Base-by-base conservation (phyloP, 2,329 filamentous ascomycete species). In the Mariannaea sp. region DNA sequence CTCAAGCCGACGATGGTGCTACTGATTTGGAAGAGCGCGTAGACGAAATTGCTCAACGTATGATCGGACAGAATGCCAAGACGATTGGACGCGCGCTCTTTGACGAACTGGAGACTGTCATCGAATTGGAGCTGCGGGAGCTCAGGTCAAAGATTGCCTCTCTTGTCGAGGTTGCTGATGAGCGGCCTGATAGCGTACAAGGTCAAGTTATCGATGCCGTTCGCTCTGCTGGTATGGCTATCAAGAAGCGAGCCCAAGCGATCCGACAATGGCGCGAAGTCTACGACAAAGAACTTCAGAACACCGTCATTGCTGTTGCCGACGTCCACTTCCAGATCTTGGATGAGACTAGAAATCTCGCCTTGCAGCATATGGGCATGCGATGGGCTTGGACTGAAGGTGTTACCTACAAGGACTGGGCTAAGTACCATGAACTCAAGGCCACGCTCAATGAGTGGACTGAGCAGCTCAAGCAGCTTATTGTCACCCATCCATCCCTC, bases 341-440 rank as follows among this genome's bases (percentile, higher is more conserved):
- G 26, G 89, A 93, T 59, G 84, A 85, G 66, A 92, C 94, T 55
- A 85, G 90, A 35, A 88, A 92, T 64, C 79, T 96, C 29, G 90
- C 92, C 5, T 80, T 97, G 27, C 90, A 96, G 69, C 90, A 95
- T 70, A 91, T 97, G 48, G 92, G 92, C 51, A 93, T 95, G 85
- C 84, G 83, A 67, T 99, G 94, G 92, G 92, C 93, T 10, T 96
- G 90, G 87, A 94, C 92, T 75, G 92, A 97, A 53, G 91, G 91
- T 26, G 84, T 99, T 56, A 96, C 93, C 1, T 97, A 99, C 79
- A 92, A 95, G 71, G 92, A 99, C 71, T 99, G 94, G 94, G 85
- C 88, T 55, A 94, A 93, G 70, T 99, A 96, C 68, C 92, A 97
- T 70, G 85, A 89, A 55, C 79, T 99, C 53, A 95, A 90, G 75